These are phyloP conservation scores for Acanthamoeba castellanii DNA, from an alignment of 208 protist species.

Conservation along the genomic window DNA sequence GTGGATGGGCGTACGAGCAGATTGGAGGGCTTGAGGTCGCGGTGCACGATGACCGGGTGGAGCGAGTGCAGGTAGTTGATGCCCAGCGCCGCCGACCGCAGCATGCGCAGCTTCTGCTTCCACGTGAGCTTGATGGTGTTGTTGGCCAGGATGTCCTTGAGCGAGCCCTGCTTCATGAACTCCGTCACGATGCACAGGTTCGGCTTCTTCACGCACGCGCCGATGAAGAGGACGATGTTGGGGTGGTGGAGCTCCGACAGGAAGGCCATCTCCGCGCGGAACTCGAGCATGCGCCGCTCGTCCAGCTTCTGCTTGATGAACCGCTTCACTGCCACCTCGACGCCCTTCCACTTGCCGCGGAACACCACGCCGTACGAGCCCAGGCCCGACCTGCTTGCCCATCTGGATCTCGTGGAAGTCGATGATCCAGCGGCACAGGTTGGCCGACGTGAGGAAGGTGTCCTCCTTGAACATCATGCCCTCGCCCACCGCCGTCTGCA, in stretches of 20 bases:
- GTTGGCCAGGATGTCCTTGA: neutral
- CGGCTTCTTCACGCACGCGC: slow-evolving; percentile 66
- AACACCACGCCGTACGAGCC: slow-evolving; percentile 63
- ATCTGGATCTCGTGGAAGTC: slow-evolving; percentile 33
- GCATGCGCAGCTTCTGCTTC: slow-evolving; percentile 22
- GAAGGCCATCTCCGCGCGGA: slow-evolving; percentile 75
- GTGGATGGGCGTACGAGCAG: too few species aligned
- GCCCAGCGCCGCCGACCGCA: neutral
- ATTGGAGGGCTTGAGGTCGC: neutral
- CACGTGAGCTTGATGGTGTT: neutral
- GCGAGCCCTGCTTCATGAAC: slow-evolving; percentile 57
- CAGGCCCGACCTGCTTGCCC: slow-evolving; percentile 67
- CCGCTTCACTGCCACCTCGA: slow-evolving; percentile 68
- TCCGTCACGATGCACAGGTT: slow-evolving; percentile 72
- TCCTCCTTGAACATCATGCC: slow-evolving; percentile 67
- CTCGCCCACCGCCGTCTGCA: slow-evolving; percentile 48
- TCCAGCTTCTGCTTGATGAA: slow-evolving; percentile 76
- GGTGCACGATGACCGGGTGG: neutral
- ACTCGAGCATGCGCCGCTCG: slow-evolving; percentile 58
- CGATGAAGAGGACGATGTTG: slow-evolving; percentile 75
- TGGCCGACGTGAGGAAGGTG: slow-evolving; percentile 73
- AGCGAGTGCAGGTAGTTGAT: slow-evolving; percentile 3
- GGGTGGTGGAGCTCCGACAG: slow-evolving; percentile 70
- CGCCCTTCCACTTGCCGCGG: slow-evolving; percentile 64
- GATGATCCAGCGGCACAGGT: slow-evolving; percentile 75